Evolutionary conservation across 2,329 filamentous ascomycete genomes (phyloP), one percentile per base, ranked within the genome.

Genomic region (Fusarium caatingaense): DNA sequence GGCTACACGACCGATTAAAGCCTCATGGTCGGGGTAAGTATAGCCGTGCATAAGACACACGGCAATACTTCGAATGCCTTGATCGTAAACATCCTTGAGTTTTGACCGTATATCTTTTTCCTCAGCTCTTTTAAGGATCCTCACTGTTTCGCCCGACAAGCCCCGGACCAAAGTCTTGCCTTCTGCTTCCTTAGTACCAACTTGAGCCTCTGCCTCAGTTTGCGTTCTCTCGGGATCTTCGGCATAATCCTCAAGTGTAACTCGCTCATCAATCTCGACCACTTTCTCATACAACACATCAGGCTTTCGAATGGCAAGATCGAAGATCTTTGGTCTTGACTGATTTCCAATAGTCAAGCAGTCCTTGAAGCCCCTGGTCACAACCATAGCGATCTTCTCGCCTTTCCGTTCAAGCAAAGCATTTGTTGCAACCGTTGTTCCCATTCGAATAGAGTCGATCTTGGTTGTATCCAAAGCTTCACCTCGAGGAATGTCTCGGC

Each of bases 391-490:
- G 76, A 96, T 95, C 72, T 89, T 89, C 81, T 97, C 94, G 49
- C 94, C 94, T 80, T 97, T 97, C 61, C 94, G 86, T 80, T 98
- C 94, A 4, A 98, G 85, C 59, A 98, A 81, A 0, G 94, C 94
- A 79, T 98, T 98, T 1, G 94, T 98, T 12, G 94, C 94, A 15
- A 98, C 94, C 0, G 94, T 98, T 2, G 94, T 98, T 46, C 94
- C 94, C 94, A 98, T 98, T 49, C 94, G 91, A 78, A 98, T 97
- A 58, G 92, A 94, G 73, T 96, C 93, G 73, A 98, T 97, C 76
- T 90, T 83, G 20, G 89, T 88, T 2, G 94, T 97, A 78, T 97
- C 93, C 11, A 97, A 83, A 2, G 92, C 84, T 77, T 94, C 85
- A 27, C 93, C 93, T 49, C 94, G 89, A 6, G 93, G 92, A 46